phyloP scores from a whole-genome alignment of 139 green algal species.

The Chlamydomonas incerta region DNA sequence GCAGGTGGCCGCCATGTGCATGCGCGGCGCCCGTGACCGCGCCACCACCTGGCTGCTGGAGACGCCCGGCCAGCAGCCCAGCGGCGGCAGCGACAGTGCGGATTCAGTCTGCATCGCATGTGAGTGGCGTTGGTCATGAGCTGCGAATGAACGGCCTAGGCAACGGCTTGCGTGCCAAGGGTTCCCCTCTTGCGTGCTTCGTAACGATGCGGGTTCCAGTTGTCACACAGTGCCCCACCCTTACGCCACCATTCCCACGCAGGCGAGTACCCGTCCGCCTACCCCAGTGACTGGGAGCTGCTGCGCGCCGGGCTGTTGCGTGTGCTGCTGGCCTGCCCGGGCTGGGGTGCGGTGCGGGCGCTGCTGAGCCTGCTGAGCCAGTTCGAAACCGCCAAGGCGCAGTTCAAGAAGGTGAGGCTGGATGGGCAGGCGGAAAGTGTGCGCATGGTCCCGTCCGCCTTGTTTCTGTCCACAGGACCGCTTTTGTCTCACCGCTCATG shows the following conservation, averaged over 20 bases:
- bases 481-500: neutral
- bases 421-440: neutral
- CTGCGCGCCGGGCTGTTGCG: neutral
- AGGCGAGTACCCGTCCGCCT: slow-evolving; percentile 1
- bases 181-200: too few species aligned
- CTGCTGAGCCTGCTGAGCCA: neutral
- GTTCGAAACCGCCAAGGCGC: neutral
- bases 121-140: too few species aligned
- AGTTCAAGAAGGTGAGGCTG: neutral
- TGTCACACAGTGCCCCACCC: too few species aligned
- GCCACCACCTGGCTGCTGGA: too few species aligned
- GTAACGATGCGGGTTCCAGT: too few species aligned
- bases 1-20: neutral
- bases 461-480: neutral
- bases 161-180: too few species aligned
- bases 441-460: too few species aligned
- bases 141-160: too few species aligned
- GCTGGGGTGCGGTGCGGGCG: neutral
- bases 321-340: neutral
- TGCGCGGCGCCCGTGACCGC: neutral
- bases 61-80: too few species aligned
- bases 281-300: neutral
- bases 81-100: too few species aligned
- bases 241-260: too few species aligned
- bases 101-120: neutral